Evolutionary conservation across 192 early-diverging fungal species (phyloP).

Genomic region (Phycomyces blakesleeanus): DNA sequence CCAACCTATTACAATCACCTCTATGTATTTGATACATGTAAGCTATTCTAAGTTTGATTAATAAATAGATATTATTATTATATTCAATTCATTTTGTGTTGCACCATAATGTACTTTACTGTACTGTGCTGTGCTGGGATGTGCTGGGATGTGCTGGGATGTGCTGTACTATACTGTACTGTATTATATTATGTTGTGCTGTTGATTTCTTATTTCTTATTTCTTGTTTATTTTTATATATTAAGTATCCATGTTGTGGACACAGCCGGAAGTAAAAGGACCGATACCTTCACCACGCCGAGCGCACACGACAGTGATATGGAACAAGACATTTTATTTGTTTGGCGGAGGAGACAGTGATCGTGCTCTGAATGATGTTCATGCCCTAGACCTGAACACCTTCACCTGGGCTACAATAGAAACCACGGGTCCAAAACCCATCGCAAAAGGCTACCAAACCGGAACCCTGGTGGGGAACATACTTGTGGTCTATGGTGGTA

Average conservation of each 20-base stretch:
- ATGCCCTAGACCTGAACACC: constrained; percentile 48
- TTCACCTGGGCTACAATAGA: constrained; percentile 55
- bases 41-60: not conserved
- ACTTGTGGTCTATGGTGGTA: constrained; percentile 82
- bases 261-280: constrained; percentile 50
- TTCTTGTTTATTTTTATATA: constrained; percentile 26
- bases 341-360: constrained; percentile 92
- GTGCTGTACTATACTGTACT: too few relatives aligned
- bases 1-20: constrained; percentile 76
- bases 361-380: constrained; percentile 77
- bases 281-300: constrained; percentile 62
- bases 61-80: too few relatives aligned
- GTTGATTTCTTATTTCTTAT: constrained; percentile 9
- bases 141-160: too few relatives aligned
- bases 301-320: constrained; percentile 75
- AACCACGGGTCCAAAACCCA: constrained; percentile 58
- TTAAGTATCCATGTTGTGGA: constrained; percentile 53
- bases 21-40: constrained; percentile 72
- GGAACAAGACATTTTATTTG: constrained; percentile 66
- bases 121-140: too few relatives aligned
- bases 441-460: constrained; percentile 82
- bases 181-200: too few relatives aligned
- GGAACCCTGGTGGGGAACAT: constrained; percentile 74
- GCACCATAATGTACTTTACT: too few relatives aligned
- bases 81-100: too few relatives aligned